These are phyloP conservation scores for Apocynum venetum DNA, from an alignment of 257 asterid species.

Conservation along the genomic window DNA sequence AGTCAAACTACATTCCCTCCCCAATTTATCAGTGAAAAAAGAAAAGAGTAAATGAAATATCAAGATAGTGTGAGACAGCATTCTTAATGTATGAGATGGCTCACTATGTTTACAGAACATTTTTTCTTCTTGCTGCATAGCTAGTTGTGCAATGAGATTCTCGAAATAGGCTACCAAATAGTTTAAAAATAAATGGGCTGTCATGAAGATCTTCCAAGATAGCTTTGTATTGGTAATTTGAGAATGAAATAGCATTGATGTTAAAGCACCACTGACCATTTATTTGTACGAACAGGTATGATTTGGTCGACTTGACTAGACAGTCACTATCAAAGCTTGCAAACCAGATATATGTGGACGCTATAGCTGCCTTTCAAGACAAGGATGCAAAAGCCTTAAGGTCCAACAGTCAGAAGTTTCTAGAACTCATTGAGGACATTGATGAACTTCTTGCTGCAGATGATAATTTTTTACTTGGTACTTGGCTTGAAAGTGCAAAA, in stretches of 20 bases:
- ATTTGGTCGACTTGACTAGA: conserved; percentile 90
- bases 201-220: not conserved
- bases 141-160: not conserved
- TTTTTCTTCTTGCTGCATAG: not conserved
- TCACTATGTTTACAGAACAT: not conserved
- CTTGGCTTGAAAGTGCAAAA: conserved; percentile 92
- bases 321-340: conserved; percentile 92
- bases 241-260: not conserved
- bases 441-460: conserved; percentile 81
- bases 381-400: conserved; percentile 54
- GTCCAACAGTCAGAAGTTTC: conserved; percentile 51
- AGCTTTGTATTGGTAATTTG: not conserved
- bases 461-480: conserved; percentile 79
- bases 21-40: not conserved
- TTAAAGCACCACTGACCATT: conserved; percentile 6
- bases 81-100: not conserved
- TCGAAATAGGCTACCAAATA: not conserved
- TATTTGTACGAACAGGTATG: conserved; percentile 55
- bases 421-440: conserved; percentile 84
- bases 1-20: not conserved
- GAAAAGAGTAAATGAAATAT: not conserved
- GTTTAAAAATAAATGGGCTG: not conserved
- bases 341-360: conserved; percentile 74
- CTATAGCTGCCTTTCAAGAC: conserved; percentile 54
- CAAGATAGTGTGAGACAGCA: not conserved